Evolutionary conservation across 495 filamentous ascomycete genomes (phyloP).

Genomic region (Neurospora africana): DNA sequence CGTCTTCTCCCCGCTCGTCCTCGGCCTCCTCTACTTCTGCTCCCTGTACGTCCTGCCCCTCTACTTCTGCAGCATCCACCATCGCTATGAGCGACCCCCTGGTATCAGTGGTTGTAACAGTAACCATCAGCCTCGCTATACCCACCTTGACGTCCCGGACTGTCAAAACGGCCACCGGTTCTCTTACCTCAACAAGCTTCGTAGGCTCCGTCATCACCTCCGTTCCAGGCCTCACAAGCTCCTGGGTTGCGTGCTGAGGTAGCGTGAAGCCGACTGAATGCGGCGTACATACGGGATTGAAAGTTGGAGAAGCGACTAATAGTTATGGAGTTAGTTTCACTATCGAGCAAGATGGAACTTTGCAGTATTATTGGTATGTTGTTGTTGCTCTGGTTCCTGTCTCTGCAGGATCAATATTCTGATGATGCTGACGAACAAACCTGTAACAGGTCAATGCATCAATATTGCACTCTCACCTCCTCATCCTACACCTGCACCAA

Average conservation of each 20-base stretch:
- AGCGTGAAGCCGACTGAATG: neutral
- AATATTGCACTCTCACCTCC: neutral
- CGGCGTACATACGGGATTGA: neutral
- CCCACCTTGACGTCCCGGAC: neutral
- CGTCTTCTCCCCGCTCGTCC: neutral
- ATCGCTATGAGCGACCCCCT: neutral
- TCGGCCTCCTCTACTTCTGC: neutral
- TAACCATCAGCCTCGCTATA: neutral
- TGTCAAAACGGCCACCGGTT: neutral
- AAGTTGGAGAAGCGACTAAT: neutral
- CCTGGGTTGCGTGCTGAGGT: neutral
- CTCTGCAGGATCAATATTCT: neutral
- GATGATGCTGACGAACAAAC: neutral
- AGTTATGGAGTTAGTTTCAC: neutral
- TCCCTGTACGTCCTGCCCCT: neutral
- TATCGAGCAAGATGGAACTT: neutral
- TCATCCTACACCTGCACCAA: neutral
- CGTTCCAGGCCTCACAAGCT: neutral
- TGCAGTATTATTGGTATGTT: neutral
- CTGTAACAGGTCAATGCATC: neutral
- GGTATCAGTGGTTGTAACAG: neutral
- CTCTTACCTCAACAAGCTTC: neutral
- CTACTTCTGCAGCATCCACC: neutral
- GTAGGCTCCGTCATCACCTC: neutral
- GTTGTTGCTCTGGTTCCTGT: neutral